phyloP scores from a whole-genome alignment of 2,329 filamentous ascomycete species.

The Botrytis byssoidea region DNA sequence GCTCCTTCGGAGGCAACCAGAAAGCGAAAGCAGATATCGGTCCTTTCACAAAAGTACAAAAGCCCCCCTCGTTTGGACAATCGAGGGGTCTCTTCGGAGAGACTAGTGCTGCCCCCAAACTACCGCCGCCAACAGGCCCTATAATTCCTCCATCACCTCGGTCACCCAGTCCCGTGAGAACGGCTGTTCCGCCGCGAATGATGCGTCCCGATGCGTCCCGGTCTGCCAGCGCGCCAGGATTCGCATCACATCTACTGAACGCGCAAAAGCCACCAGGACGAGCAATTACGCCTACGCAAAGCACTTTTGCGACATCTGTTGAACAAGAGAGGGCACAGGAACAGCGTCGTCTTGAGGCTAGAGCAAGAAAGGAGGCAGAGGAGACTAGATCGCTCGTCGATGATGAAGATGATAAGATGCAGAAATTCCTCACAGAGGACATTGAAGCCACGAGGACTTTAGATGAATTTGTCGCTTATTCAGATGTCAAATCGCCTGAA shows the following conservation, averaged over 20 bases:
- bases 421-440: constrained; percentile 59
- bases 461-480: constrained; percentile 66
- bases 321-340: constrained; percentile 36
- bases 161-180: constrained; percentile 69
- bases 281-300: constrained; percentile 48
- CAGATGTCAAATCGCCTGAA: constrained; percentile 50
- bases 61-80: constrained; percentile 44
- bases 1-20: constrained; percentile 54
- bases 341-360: constrained; percentile 39
- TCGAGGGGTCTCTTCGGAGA: constrained; percentile 53
- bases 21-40: constrained; percentile 41
- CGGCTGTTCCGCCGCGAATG: constrained; percentile 52
- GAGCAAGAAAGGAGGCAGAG: constrained; percentile 56
- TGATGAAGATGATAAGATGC: constrained; percentile 68
- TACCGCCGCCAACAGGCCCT: constrained; percentile 49
- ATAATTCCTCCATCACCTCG: constrained; percentile 67
- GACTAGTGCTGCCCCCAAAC: constrained; percentile 52
- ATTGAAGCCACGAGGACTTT: constrained; percentile 61
- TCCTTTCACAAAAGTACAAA: constrained; percentile 47
- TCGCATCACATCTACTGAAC: constrained; percentile 54
- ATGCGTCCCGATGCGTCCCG: constrained; percentile 51
- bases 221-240: constrained; percentile 60
- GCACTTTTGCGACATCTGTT: constrained; percentile 29
- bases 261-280: constrained; percentile 49
- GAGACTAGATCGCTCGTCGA: constrained; percentile 59